phyloP scores from a whole-genome alignment of 225 moss, liverwort and hornwort genomes.

The Bryum argenteum region DNA sequence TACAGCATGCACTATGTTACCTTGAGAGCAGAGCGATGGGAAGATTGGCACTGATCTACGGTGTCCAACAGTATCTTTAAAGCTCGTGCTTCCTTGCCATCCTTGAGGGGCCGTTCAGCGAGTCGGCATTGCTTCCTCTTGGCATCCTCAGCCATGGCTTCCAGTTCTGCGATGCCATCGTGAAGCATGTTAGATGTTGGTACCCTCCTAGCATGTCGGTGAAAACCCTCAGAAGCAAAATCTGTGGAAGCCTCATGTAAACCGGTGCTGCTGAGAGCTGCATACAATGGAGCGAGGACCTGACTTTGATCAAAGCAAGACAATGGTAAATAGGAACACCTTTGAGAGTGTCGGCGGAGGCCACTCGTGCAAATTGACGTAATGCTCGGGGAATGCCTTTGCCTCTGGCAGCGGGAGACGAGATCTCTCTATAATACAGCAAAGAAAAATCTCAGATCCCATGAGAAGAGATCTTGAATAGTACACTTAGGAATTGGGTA shows the following conservation, averaged over 20 bases:
- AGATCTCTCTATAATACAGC: slow-evolving; percentile 41
- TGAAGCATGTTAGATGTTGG: neutral
- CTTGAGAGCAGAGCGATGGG: slow-evolving; percentile 37
- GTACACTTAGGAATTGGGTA: neutral
- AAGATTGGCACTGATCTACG: slow-evolving; percentile 30
- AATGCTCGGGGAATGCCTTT: slow-evolving; percentile 54
- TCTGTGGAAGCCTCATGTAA: neutral
- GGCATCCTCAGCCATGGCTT: slow-evolving; percentile 44
- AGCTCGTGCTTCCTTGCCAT: slow-evolving; percentile 53
- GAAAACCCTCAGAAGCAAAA: slow-evolving; percentile 5
- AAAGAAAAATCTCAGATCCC: slow-evolving; percentile 19
- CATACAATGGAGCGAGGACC: neutral
- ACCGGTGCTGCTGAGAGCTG: neutral
- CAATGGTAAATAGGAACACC: slow-evolving; percentile 26
- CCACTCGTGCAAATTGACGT: slow-evolving; percentile 51
- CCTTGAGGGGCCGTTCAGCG: slow-evolving; percentile 49
- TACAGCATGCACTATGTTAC: slow-evolving; percentile 17
- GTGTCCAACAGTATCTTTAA: slow-evolving; percentile 41
- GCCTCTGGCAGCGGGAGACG: slow-evolving; percentile 54
- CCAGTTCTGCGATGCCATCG: slow-evolving; percentile 39
- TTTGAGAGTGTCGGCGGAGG: slow-evolving; percentile 27
- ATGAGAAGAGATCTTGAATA: neutral
- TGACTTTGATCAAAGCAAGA: slow-evolving; percentile 7
- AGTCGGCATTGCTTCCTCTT: slow-evolving; percentile 48
- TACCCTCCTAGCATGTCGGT: neutral